Conservation (phyloP, 805 yeast species). For the Nakazawaea holstii region DNA sequence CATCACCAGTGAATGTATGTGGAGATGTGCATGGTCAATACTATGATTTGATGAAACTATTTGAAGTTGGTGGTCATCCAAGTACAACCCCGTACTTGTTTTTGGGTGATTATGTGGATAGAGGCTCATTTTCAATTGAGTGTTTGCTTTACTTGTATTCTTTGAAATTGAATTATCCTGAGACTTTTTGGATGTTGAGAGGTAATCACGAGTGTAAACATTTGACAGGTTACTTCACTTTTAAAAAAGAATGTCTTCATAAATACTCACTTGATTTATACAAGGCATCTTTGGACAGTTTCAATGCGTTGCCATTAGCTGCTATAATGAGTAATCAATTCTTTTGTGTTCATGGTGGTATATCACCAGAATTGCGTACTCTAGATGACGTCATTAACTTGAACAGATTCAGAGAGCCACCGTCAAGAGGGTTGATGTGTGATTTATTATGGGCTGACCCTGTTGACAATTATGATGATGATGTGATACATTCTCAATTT, state of each 20-base stretch:
- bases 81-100: constrained; percentile 70
- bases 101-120: constrained; percentile 91
- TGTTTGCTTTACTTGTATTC: constrained; percentile 71
- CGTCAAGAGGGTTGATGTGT: constrained; percentile 90
- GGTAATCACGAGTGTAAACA: constrained; percentile 96
- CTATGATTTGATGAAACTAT: constrained; percentile 81
- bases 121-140: constrained; percentile 89
- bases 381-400: constrained; percentile 63
- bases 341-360: constrained; percentile 94
- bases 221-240: constrained; percentile 90
- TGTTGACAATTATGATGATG: constrained; percentile 72
- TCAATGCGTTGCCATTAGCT: constrained; percentile 84
- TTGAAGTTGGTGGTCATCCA: constrained; percentile 93
- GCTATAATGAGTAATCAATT: constrained; percentile 93
- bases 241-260: constrained; percentile 83
- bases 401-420: constrained; percentile 87
- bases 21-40: constrained; percentile 98
- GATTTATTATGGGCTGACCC: constrained; percentile 97
- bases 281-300: constrained; percentile 69
- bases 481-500: constrained; percentile 37
- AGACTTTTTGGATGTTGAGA: constrained; percentile 72
- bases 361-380: constrained; percentile 75
- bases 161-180: constrained; percentile 70
- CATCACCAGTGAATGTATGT: constrained; percentile 93
- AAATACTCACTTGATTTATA: constrained; percentile 67